Evolutionary conservation across 139 green algal species (phyloP), one percentile per base, ranked within the genome.

Genomic region (Micractinium sp.): DNA sequence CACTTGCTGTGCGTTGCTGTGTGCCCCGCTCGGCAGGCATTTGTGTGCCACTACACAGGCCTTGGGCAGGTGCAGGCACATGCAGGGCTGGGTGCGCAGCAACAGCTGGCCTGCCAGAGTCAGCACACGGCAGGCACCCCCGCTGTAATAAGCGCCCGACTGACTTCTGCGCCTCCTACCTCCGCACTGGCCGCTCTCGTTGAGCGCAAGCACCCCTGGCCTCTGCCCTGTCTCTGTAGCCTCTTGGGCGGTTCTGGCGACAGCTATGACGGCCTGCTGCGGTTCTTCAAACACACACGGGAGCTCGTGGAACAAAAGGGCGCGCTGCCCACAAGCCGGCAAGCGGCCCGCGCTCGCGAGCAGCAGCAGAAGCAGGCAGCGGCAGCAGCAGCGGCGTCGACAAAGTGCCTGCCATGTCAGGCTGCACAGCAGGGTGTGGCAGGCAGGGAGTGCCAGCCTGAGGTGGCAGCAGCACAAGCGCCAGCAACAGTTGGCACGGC

Each of bases 291-390:
- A 25, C 66, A 31, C 16, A 66, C 66, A 16, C 41, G 79, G 39
- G 35, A 41, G 38, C 39, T 35, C 18, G 63, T 87, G 66, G 67
- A 81, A 0, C 3, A 36, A 22, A 31, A 16, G 16, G 82, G 82
- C 20, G 22, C 39, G 38, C 83, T 69, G 38, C 83, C 83, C 36
- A 87, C 66, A 9, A 87, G 38, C 83, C 73, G 83, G 66, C 83
- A 87, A 47, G 66, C 66, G 67, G 83, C 83, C 12, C 63, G 83
- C 2, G 83, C 83, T 14, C 38, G 66, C 2, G 12, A 81, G 80
- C 53, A 31, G 80, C 74, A 80, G 74, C 22, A 36, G 23, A 61
- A 47, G 56, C 80, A 73, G 56, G 79, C 16, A 25, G 31, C 29
- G 53, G 53, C 31, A 53, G 80, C 53, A 47, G 81, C 80, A 71